These are phyloP conservation scores for Hansfordia pulvinata DNA, from an alignment of 2,329 filamentous ascomycete genomes.

Conservation along the genomic window DNA sequence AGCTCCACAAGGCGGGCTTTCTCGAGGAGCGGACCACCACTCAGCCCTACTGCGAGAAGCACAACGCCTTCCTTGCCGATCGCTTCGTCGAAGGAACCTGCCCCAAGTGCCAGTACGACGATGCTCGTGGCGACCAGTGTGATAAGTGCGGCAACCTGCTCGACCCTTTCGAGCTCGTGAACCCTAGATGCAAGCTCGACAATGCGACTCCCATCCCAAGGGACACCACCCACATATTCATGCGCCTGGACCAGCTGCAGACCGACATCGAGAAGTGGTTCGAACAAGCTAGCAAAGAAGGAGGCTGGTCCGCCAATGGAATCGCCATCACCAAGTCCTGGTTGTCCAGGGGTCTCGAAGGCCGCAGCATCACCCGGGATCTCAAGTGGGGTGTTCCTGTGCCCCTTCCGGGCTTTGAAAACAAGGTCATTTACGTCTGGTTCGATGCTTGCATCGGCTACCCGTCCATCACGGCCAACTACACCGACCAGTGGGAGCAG, in stretches of 20 bases:
- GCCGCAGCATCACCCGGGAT: conserved; percentile 82
- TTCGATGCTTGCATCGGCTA: conserved; percentile 73
- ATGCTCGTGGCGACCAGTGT: conserved; percentile 33
- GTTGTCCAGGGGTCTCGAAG: conserved; percentile 73
- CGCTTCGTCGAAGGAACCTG: conserved; percentile 74
- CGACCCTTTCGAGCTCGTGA: conserved; percentile 44
- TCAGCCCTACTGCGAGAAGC: conserved; percentile 80
- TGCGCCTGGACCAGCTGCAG: conserved; percentile 76
- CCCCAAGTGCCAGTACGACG: conserved; percentile 57
- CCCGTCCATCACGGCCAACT: conserved; percentile 62
- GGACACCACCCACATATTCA: conserved; percentile 81
- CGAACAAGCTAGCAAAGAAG: conserved; percentile 56
- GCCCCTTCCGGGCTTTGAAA: conserved; percentile 37
- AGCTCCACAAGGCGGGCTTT: conserved; percentile 79
- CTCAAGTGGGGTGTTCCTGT: conserved; percentile 71
- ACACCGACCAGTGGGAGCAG: conserved; percentile 58
- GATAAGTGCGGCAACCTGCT: conserved; percentile 17
- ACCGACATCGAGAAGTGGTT: conserved; percentile 68
- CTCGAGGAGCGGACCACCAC: conserved; percentile 76
- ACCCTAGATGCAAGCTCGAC: conserved; percentile 85
- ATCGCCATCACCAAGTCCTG: conserved; percentile 66
- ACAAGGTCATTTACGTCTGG: conserved; percentile 56
- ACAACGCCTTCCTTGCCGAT: conserved; percentile 69
- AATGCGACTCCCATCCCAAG: conserved; percentile 65
- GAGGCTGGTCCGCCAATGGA: conserved; percentile 64